A percentile compares a stretch with the other conserved stretches of the same genome.
phyloP scores from a whole-genome alignment of 345 rosid species.

The Cardamine occulta region DNA sequence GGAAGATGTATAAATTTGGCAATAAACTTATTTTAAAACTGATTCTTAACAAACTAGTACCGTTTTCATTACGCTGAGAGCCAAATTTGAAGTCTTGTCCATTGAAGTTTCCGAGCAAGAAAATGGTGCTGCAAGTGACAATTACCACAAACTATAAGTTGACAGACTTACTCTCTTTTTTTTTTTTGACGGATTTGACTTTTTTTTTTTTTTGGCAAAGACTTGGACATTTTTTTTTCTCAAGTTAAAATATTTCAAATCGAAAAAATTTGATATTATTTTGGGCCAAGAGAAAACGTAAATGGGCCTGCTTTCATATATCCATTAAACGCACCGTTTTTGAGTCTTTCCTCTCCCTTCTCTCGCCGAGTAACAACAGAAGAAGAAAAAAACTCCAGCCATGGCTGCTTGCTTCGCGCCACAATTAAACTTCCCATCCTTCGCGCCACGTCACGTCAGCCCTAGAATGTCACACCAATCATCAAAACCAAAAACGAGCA shows the following conservation, averaged over 20 bases:
- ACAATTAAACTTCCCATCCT: conserved; percentile 34
- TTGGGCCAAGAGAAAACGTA: background rate
- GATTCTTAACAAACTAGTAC: no score
- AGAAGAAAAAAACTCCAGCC: background rate
- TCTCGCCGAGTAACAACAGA: background rate
- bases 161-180: no score
- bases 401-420: conserved; percentile 40
- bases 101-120: no score
- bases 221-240: no score
- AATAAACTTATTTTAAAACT: background rate
- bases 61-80: no score
- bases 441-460: conserved; percentile 33
- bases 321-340: conserved; percentile 24
- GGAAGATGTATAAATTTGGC: background rate
- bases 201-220: no score
- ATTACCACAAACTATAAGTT: no score
- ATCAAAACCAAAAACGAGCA: conserved; percentile 26
- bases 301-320: conserved; percentile 9
- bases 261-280: background rate
- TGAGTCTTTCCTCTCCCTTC: conserved; percentile 4
- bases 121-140: no score
- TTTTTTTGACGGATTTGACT: no score
- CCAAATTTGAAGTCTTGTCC: no score
- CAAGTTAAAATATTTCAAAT: no score
- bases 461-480: conserved; percentile 52